A percentile compares a stretch with the other conserved stretches of the same genome.
Evolutionary conservation across 495 filamentous ascomycete genomes (phyloP).

Genomic region (Trichoderma orchidacearum): DNA sequence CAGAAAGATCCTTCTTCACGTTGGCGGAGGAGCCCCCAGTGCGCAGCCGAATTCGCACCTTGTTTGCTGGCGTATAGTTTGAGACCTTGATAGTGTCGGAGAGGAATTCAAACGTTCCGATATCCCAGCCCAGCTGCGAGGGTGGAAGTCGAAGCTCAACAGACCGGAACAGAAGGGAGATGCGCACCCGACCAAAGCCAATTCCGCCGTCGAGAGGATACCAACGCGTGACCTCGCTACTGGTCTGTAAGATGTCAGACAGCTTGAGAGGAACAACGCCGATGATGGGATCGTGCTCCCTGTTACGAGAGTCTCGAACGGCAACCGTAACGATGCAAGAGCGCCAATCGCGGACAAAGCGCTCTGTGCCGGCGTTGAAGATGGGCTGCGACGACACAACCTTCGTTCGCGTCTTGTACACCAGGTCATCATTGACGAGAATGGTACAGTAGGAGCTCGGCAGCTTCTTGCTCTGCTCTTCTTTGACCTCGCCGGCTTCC

Average conservation of each 20-base stretch:
- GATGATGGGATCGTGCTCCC: conserved; percentile 88
- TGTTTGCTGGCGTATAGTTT: conserved; percentile 44
- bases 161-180: conserved; percentile 76
- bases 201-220: conserved; percentile 47
- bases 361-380: conserved; percentile 90
- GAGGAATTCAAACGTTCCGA: conserved; percentile 81
- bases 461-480: conserved; percentile 63
- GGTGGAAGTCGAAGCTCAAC: conserved; percentile 74
- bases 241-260: conserved; percentile 72
- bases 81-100: conserved; percentile 46
- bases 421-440: conserved; percentile 74
- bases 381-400: conserved; percentile 87
- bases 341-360: conserved; percentile 91
- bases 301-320: conserved; percentile 73
- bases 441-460: conserved; percentile 90
- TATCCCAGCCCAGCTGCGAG: conserved; percentile 70
- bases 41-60: conserved; percentile 66
- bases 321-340: conserved; percentile 74
- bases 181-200: conserved; percentile 79
- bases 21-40: conserved; percentile 76
- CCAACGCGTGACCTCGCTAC: conserved; percentile 58
- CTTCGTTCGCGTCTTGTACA: conserved; percentile 85
- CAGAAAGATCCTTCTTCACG: conserved; percentile 44
- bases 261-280: conserved; percentile 81
- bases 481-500: conserved; percentile 70